A percentile compares a stretch with the other conserved stretches of the same genome.
phyloP scores from a whole-genome alignment of 2,329 filamentous ascomycete species.

The Hymenoscyphus fructigenus region DNA sequence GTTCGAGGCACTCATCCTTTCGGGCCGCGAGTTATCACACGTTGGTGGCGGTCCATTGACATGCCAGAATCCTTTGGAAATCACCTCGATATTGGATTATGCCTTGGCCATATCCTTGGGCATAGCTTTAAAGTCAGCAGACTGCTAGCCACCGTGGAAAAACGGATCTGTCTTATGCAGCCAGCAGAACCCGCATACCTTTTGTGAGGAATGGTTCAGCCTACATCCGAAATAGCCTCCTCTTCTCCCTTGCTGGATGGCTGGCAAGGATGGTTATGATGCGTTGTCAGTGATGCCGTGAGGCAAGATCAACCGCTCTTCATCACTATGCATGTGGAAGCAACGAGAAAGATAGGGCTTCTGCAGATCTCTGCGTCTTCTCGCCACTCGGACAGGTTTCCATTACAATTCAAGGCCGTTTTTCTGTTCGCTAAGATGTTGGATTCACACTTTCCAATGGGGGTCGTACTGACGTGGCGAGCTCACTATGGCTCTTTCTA shows the following conservation, averaged over 20 bases:
- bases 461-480: slow-evolving; percentile 35
- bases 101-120: slow-evolving; percentile 15
- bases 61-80: slow-evolving; percentile 6
- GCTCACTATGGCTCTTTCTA: slow-evolving; percentile 31
- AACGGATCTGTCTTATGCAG: slow-evolving; percentile 27
- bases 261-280: slow-evolving; percentile 26
- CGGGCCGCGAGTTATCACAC: slow-evolving; percentile 15
- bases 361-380: slow-evolving; percentile 29
- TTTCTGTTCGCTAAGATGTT: slow-evolving; percentile 27
- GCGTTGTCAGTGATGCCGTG: slow-evolving; percentile 33
- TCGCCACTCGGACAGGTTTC: slow-evolving; percentile 26
- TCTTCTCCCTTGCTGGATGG: slow-evolving; percentile 12
- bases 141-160: slow-evolving; percentile 28
- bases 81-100: slow-evolving; percentile 9
- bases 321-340: slow-evolving; percentile 31
- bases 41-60: slow-evolving; percentile 14
- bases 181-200: slow-evolving; percentile 23
- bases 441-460: slow-evolving; percentile 28
- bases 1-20: slow-evolving; percentile 8
- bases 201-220: slow-evolving; percentile 16
- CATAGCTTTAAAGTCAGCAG: slow-evolving; percentile 29
- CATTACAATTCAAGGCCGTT: slow-evolving; percentile 21
- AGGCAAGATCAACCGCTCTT: slow-evolving; percentile 23
- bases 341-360: slow-evolving; percentile 26
- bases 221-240: slow-evolving; percentile 16